These are phyloP conservation scores for Pachyrhizus erosus DNA, from an alignment of 306 rosid genomes.

Conservation along the genomic window DNA sequence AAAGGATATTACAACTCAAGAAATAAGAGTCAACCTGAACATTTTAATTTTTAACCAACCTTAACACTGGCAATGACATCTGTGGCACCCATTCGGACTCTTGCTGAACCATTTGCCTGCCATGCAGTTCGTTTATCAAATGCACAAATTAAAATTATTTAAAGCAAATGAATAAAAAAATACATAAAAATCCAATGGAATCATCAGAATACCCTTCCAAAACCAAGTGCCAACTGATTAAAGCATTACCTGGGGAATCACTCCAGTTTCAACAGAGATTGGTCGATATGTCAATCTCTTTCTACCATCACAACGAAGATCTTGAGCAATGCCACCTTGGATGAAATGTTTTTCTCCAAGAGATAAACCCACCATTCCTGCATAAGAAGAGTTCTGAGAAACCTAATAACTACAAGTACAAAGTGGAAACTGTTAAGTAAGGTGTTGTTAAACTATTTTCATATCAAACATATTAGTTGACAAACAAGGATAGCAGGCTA, in stretches of 20 bases:
- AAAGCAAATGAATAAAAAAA: too few species aligned
- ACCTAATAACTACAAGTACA: background rate
- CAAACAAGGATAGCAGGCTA: background rate
- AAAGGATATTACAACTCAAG: background rate
- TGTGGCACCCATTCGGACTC: constrained; percentile 82
- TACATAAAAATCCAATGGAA: background rate
- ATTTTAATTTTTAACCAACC: constrained; percentile 55
- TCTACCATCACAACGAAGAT: constrained; percentile 90
- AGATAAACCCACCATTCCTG: constrained; percentile 77
- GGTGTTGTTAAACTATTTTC: background rate
- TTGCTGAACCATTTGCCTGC: constrained; percentile 90
- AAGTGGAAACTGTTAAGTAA: background rate
- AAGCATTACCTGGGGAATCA: constrained; percentile 74
- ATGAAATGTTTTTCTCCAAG: constrained; percentile 72
- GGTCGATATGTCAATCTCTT: constrained; percentile 76
- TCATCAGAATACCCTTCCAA: background rate
- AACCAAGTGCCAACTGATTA: constrained; percentile 14
- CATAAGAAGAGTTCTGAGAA: constrained; percentile 2
- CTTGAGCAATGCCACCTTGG: constrained; percentile 87
- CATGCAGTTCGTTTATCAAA: constrained; percentile 39
- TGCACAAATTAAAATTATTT: constrained; percentile 14
- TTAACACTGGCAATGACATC: constrained; percentile 88
- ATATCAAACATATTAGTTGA: background rate
- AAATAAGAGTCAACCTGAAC: constrained; percentile 5
- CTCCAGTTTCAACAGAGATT: constrained; percentile 74